Evolutionary conservation across 2,329 filamentous ascomycete genomes (phyloP), one percentile per base, ranked within the genome.

Genomic region (Talaromyces islandicus): DNA sequence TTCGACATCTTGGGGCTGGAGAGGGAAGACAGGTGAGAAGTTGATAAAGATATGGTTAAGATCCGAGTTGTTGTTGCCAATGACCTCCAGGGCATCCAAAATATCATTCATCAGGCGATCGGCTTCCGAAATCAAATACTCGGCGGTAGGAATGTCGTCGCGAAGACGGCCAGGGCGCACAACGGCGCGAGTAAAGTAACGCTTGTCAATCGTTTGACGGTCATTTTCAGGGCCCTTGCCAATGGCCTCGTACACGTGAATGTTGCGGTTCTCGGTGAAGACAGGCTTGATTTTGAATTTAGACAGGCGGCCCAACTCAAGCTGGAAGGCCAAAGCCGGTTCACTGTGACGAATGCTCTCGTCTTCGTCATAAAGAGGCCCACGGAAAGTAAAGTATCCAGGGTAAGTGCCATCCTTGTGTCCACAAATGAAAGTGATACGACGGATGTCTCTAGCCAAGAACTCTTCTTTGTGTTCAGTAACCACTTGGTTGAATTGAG

Each of bases 11-110:
- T 86, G 80, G 3, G 94, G 92, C 70, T 91, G 83, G 54, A 99
- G 86, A 73, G 92, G 91, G 87, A 99, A 97, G 61, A 97, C 90
- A 10, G 92, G 91, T 0, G 91, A 94, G 81, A 99, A 99, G 85
- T 99, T 97, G 83, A 99, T 94, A 82, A 99, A 99, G 83, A 99
- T 94, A 80, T 99, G 94, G 83, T 99, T 99, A 73, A 99, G 84
- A 82, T 99, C 94, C 56, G 94, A 96, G 81, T 96, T 95, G 81
- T 97, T 97, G 83, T 96, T 97, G 72, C 94, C 94, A 72, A 97
- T 95, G 69, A 99, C 97, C 83, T 99, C 94, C 61, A 99, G 83
- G 51, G 94, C 94, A 73, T 99, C 94, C 57, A 97, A 86, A 70
- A 99, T 97, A 73, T 99, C 94, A 74, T 91, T 97, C 85, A 99